phyloP scores from a whole-genome alignment of 768 basidiomycete species.

The Lactifluus hygrophoroides region DNA sequence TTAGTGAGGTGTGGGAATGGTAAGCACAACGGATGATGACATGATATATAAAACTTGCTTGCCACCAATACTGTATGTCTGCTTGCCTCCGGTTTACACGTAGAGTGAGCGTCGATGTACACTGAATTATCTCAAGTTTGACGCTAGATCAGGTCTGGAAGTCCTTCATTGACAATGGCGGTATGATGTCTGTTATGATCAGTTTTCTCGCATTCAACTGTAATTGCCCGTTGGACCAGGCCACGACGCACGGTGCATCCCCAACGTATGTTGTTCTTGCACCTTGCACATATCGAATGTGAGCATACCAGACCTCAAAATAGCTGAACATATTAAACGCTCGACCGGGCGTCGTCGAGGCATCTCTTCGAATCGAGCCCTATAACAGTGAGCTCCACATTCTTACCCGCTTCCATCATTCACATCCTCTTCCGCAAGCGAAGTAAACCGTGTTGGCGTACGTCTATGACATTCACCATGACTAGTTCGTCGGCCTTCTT shows the following conservation, averaged over 20 bases:
- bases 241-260: conserved; percentile 74
- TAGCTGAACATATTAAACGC: conserved; percentile 60
- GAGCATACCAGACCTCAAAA: background rate
- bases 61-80: conserved; percentile 48
- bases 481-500: background rate
- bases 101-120: conserved; percentile 32
- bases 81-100: conserved; percentile 67
- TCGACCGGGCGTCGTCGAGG: conserved; percentile 62
- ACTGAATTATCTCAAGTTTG: background rate
- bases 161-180: conserved; percentile 69
- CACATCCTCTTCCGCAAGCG: background rate
- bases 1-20: conserved; percentile 16
- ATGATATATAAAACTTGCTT: too few relatives aligned
- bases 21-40: conserved; percentile 10
- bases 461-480: conserved; percentile 23
- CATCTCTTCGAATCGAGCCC: conserved; percentile 61
- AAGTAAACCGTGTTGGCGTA: conserved; percentile 81
- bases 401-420: background rate
- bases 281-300: background rate
- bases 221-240: conserved; percentile 34
- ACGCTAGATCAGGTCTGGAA: conserved; percentile 57
- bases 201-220: background rate
- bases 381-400: conserved; percentile 50
- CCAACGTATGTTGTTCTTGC: conserved; percentile 43
- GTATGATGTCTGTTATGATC: conserved; percentile 28